phyloP scores from a whole-genome alignment of 257 asterid species.

The Scutellaria minor region DNA sequence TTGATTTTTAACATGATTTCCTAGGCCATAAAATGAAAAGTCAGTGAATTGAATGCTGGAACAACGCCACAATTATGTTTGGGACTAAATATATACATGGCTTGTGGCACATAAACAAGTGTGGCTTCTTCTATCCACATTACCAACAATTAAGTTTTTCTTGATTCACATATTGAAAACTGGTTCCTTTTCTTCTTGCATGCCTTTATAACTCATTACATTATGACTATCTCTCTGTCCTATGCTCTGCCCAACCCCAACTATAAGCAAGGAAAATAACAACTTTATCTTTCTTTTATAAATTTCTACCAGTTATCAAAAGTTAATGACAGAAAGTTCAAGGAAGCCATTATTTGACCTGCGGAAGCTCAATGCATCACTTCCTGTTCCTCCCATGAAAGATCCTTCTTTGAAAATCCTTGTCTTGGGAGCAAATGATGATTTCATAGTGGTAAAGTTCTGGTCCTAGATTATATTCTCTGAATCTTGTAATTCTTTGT shows the following conservation, averaged over 20 bases:
- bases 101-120: too few relatives aligned
- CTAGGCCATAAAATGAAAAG: neutral
- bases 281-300: constrained; percentile 1
- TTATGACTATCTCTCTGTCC: too few relatives aligned
- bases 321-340: constrained; percentile 90
- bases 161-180: neutral
- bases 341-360: constrained; percentile 87
- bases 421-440: constrained; percentile 79
- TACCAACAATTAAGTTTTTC: too few relatives aligned
- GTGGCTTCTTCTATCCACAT: neutral
- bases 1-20: neutral
- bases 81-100: neutral
- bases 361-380: constrained; percentile 79
- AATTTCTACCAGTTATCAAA: constrained; percentile 63
- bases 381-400: constrained; percentile 68
- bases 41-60: neutral
- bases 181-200: neutral
- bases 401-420: constrained; percentile 61
- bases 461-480: constrained; percentile 6
- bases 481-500: neutral
- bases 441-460: constrained; percentile 78
- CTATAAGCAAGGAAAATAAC: neutral
- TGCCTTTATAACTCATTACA: too few relatives aligned
- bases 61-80: neutral
- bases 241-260: neutral